These are phyloP conservation scores for Talinum fruticosum DNA, from an alignment of 148 eudicot species.

Conservation along the genomic window DNA sequence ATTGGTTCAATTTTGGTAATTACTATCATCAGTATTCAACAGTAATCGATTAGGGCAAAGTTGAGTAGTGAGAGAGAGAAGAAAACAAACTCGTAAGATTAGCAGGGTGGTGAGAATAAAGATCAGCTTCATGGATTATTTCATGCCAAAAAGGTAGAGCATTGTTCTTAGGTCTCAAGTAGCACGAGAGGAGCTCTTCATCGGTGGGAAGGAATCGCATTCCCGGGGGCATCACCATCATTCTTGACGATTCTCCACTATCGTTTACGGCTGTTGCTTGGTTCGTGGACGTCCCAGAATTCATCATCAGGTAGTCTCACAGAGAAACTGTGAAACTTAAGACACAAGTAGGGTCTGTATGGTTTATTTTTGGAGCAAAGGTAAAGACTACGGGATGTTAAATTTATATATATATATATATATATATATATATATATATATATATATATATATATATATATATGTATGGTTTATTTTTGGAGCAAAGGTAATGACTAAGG, in stretches of 20 bases:
- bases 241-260: neutral
- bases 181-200: neutral
- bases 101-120: neutral
- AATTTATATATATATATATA: too few relatives aligned
- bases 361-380: too few relatives aligned
- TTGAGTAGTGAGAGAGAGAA: neutral
- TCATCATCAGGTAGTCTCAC: too few relatives aligned
- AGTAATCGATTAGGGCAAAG: neutral
- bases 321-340: too few relatives aligned
- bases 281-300: neutral
- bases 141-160: neutral
- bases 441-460: too few relatives aligned
- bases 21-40: too few relatives aligned
- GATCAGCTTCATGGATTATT: neutral
- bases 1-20: too few relatives aligned
- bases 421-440: too few relatives aligned
- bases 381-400: too few relatives aligned
- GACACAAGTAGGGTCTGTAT: too few relatives aligned
- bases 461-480: too few relatives aligned
- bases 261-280: neutral
- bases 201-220: neutral
- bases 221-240: neutral
- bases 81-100: neutral
- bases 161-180: neutral
- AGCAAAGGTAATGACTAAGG: too few relatives aligned